Evolutionary conservation across 139 green algal species (phyloP), one percentile per base, ranked within the genome.

Genomic region (Microglena sp.): DNA sequence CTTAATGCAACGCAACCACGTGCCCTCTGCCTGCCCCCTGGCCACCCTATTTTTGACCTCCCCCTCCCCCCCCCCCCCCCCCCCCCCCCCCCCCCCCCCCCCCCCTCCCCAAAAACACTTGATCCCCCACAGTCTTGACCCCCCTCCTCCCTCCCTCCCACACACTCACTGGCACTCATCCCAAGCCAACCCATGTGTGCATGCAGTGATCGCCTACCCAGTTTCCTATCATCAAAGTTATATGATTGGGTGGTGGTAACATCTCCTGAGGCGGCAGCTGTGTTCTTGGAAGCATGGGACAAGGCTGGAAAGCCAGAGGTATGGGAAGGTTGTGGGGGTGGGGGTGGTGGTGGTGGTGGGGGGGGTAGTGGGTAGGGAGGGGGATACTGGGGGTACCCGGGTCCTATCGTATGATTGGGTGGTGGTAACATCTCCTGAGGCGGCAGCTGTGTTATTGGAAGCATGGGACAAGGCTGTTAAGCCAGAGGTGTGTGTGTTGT

Each of bases 221-320:
- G 5, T n/a, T 28, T n/a, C 6, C 56, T 64, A 6, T 24, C 7
- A 7, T 21, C 56, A 31, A 58, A 36, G 5, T 32, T 33, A 0
- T 89, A 78, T 68, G 87, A 92, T 36, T 96, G 87, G 87, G 74
- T 95, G 11, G 72, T 84, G 21, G 61, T 94, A 22, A 96, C 90
- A 0, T 95, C 89, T 0, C 90, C 90, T 8, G 89, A 95, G 66
- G 72, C 89, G 2, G 89, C 89, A 5, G 29, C 73, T 3, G 89
- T 96, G 26, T 93, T 95, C 60, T 24, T 94, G 2, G 77, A 86
- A 53, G 89, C 73, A 28, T 96, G 89, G 89, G n/a, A 60, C 5
- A 50, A 70, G 29, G 89, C 89, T 33, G 58, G 66, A 2, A 44
- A 28, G 24, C 72, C 72, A 31, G 2, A 71, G 46, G 73, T 72